Evolutionary conservation across 1,284 basidiomycete genomes (phyloP).

Genomic region (Sporisorium iseilematis-ciliati): DNA sequence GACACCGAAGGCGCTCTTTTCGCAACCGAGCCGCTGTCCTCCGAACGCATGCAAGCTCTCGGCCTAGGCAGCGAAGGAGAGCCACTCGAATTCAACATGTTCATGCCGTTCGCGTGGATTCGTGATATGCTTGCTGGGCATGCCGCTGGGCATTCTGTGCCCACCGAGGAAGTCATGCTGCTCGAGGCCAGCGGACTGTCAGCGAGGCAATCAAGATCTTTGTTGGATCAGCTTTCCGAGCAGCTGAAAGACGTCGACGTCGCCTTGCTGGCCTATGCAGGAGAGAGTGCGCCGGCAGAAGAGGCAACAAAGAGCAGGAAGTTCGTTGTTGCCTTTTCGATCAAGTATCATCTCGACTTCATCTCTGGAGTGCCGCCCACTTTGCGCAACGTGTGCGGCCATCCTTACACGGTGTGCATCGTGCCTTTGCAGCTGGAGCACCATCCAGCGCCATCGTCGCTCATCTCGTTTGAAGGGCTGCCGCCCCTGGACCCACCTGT

Average conservation of each 20-base stretch:
- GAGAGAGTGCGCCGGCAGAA: not conserved
- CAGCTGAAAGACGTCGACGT: conserved; percentile 28
- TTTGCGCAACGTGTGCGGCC: conserved; percentile 9
- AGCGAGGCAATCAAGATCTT: conserved; percentile 4
- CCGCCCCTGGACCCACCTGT: conserved; percentile 13
- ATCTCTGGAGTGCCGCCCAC: conserved; percentile 25
- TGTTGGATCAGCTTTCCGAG: conserved; percentile 35
- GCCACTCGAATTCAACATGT: conserved; percentile 23
- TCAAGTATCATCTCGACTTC: conserved; percentile 33
- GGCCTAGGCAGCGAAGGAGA: conserved; percentile 18
- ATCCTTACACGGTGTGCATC: conserved; percentile 19
- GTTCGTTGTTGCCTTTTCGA: conserved; percentile 37
- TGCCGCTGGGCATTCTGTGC: conserved; percentile 1
- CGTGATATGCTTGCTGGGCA: conserved; percentile 23
- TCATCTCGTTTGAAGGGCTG: conserved; percentile 7
- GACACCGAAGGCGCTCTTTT: conserved; percentile 21
- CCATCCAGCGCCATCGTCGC: conserved; percentile 12
- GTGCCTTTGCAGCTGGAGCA: conserved; percentile 34
- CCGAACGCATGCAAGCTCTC: conserved; percentile 11
- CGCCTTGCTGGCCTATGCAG: conserved; percentile 23
- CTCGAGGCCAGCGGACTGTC: conserved; percentile 17
- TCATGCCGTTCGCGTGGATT: conserved; percentile 34
- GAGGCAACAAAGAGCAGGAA: conserved; percentile 1
- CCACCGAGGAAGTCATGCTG: conserved; percentile 23
- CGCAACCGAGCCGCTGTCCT: conserved; percentile 8